Evolutionary conservation across 2,329 filamentous ascomycete species (phyloP).

Genomic region (Aaosphaeria pasadenensis): DNA sequence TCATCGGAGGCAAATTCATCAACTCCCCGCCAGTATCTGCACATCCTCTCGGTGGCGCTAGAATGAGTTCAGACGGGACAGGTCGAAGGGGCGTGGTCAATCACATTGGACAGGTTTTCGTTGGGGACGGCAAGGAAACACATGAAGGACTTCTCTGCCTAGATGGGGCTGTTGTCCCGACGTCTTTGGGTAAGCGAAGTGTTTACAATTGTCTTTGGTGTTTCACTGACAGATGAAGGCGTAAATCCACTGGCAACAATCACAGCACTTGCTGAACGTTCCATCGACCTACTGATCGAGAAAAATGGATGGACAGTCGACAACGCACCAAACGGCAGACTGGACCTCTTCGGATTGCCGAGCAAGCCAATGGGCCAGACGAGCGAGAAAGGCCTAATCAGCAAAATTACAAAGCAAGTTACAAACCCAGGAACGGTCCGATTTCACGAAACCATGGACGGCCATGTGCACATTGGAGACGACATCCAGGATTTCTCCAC

Average conservation of each 20-base stretch:
- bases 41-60: conserved; percentile 65
- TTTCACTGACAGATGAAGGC: conserved; percentile 5
- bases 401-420: conserved; percentile 2
- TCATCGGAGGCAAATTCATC: conserved; percentile 60
- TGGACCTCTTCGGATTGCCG: conserved; percentile 8
- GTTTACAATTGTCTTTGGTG: not conserved
- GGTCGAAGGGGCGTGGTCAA: conserved; percentile 59
- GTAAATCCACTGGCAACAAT: conserved; percentile 70
- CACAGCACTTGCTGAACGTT: conserved; percentile 64
- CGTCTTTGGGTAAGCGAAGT: conserved; percentile 48
- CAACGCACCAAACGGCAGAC: conserved; percentile 28
- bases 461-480: conserved; percentile 51
- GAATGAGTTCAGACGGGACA: conserved; percentile 59
- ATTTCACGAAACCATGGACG: conserved; percentile 65
- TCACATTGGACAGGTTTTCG: conserved; percentile 60
- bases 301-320: conserved; percentile 39
- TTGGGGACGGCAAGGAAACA: conserved; percentile 49
- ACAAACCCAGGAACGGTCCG: conserved; percentile 46
- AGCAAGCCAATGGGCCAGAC: not conserved
- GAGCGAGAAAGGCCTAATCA: not conserved
- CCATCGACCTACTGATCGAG: conserved; percentile 44
- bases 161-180: conserved; percentile 61
- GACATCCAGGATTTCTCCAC: conserved; percentile 53
- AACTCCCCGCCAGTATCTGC: conserved; percentile 63
- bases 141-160: conserved; percentile 60